These are phyloP conservation scores for Pythium pyrilobum DNA, from an alignment of 352 stramenopile genomes.

Conservation along the genomic window DNA sequence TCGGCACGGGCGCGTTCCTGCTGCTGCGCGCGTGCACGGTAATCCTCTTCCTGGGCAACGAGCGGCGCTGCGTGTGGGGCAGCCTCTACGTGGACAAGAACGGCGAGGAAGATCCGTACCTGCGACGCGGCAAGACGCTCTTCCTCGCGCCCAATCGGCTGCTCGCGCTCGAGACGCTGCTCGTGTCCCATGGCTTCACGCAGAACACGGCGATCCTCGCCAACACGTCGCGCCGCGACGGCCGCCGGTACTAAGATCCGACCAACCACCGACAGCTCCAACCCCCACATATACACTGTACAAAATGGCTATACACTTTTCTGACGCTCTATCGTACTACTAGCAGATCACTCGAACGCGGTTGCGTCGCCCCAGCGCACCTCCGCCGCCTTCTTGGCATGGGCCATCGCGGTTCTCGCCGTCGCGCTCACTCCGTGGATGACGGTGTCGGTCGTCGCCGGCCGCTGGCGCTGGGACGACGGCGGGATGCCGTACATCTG, in stretches of 20 bases:
- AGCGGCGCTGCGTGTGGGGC: slow-evolving; percentile 75
- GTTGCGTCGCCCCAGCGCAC: slow-evolving; percentile 6
- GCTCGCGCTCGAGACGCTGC: slow-evolving; percentile 53
- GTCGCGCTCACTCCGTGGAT: slow-evolving; percentile 1
- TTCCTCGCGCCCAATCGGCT: slow-evolving; percentile 55
- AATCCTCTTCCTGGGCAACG: slow-evolving; percentile 78
- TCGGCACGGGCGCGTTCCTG: slow-evolving; percentile 59
- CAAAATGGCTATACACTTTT: too few relatives aligned
- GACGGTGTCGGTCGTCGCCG: background rate
- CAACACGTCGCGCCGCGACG: slow-evolving; percentile 71
- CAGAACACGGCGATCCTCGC: slow-evolving; percentile 75
- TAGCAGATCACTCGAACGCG: slow-evolving; percentile 9
- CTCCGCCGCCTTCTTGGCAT: too few relatives aligned
- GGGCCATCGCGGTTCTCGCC: too few relatives aligned
- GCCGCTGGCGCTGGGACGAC: slow-evolving; percentile 23
- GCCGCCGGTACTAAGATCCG: slow-evolving; percentile 78
- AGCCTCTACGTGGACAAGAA: slow-evolving; percentile 86
- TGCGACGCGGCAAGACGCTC: slow-evolving; percentile 70
- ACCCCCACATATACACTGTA: background rate
- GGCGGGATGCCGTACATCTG: slow-evolving; percentile 75
- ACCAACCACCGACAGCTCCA: too few relatives aligned
- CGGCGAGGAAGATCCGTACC: slow-evolving; percentile 77
- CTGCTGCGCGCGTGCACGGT: slow-evolving; percentile 75
- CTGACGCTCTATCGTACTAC: too few relatives aligned
- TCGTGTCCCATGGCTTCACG: slow-evolving; percentile 69